phyloP scores from a whole-genome alignment of 2,329 filamentous ascomycete species.

The Colletotrichum neosansevieriae region DNA sequence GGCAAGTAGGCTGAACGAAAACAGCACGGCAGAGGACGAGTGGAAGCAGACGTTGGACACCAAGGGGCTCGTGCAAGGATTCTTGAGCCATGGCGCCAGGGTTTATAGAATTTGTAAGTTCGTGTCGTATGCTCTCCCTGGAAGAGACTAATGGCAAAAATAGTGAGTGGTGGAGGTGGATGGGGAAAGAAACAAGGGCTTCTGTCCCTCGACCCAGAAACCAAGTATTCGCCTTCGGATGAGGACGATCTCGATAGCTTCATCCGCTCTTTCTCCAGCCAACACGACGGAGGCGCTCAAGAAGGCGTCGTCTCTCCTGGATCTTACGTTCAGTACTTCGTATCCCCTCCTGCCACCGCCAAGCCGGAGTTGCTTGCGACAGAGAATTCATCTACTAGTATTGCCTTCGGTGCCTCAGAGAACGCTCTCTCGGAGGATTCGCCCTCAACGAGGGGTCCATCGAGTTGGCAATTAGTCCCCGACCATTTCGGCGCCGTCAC shows the following conservation, averaged over 20 bases:
- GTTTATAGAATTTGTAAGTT: constrained; percentile 60
- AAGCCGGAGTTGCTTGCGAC: constrained; percentile 34
- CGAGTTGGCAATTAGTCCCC: constrained; percentile 44
- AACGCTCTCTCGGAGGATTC: constrained; percentile 16
- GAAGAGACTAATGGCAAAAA: constrained; percentile 34
- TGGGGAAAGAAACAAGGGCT: constrained; percentile 87
- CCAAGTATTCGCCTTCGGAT: constrained; percentile 60
- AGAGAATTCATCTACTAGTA: constrained; percentile 34
- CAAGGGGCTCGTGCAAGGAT: constrained; percentile 23
- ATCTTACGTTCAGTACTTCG: constrained; percentile 76
- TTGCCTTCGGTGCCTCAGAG: constrained; percentile 51
- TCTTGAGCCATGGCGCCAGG: constrained; percentile 47
- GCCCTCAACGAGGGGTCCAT: constrained; percentile 35
- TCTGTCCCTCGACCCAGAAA: constrained; percentile 81
- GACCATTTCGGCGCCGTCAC: constrained; percentile 73
- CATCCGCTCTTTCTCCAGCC: constrained; percentile 48
- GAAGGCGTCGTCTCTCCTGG: constrained; percentile 72
- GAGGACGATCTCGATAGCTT: constrained; percentile 67
- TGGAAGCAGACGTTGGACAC: constrained; percentile 30
- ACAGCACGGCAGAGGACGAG: constrained; percentile 28
- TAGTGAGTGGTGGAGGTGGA: constrained; percentile 84
- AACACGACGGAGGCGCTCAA: constrained; percentile 51
- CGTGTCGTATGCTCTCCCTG: constrained; percentile 5
- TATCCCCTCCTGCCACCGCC: constrained; percentile 49
- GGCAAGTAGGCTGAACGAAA: neutral